Evolutionary conservation across 1,139 yeast genomes (phyloP), one percentile per base, ranked within the genome.

Genomic region (Eremothecium sinecaudum): DNA sequence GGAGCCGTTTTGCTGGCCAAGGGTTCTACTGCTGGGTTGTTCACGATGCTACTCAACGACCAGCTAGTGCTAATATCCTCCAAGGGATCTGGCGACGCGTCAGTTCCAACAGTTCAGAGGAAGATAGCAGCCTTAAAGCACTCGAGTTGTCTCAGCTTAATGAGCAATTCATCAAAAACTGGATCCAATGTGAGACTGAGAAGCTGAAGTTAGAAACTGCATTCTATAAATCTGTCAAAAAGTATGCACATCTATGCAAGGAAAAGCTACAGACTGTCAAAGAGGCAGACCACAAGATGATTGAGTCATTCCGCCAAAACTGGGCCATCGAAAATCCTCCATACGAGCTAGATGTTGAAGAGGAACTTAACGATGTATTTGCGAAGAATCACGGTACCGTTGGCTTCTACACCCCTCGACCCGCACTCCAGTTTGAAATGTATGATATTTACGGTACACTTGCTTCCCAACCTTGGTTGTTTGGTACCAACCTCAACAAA

Each of bases 1-100:
- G 33, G 17, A 19, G 22, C 6, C 17, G 19, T 4, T 39, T 33
- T 30, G 14, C 32, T 13, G 18, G 19, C 6, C 31, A 31, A 5
- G 36, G 28, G 5, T 36, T 26, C 35, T 39, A 33, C 27, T 19
- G 34, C 23, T 39, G 42, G 42, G 21, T 21, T n/a, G 13, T 7
- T 3, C n/a, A n/a, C 13, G 16, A 15, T n/a, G 16, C 16, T n/a
- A 14, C 16, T 4, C 13, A 12, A n/a, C n/a, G 16, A 4, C n/a
- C 17, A 4, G n/a, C 28, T 15, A 14, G 28, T 6, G 30, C 21
- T 9, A 27, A 17, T n/a, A 10, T 27, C 14, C 14, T 27, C 9
- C 21, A 17, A 7, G 30, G 14, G 11, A 27, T 27, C n/a, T 27
- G 30, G 30, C 14, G 17, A 17, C 30, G 30, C 21, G 30, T 27